These are phyloP conservation scores for Diutina scorzettiae DNA, from an alignment of 1,139 yeast species.

Conservation along the genomic window DNA sequence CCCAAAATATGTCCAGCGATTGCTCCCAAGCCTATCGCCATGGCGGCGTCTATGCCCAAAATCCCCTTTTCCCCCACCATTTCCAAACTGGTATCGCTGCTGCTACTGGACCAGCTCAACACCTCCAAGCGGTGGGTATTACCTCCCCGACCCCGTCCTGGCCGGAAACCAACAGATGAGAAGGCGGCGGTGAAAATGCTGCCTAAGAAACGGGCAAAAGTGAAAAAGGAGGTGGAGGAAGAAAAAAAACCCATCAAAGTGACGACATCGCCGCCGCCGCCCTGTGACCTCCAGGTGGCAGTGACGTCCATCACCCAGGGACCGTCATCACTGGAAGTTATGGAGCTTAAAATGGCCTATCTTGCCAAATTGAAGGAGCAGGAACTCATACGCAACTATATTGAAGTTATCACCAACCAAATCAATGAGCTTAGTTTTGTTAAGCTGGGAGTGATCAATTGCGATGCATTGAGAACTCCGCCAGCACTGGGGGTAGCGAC, in stretches of 20 bases:
- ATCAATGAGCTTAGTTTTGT: constrained; percentile 35
- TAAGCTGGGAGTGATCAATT: constrained; percentile 35
- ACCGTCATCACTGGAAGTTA: background rate
- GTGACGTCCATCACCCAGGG: background rate
- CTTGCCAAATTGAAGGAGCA: constrained; percentile 32
- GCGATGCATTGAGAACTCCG: constrained; percentile 26
- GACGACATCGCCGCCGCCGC: background rate
- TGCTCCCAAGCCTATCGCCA: constrained; percentile 2
- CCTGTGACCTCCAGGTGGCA: background rate
- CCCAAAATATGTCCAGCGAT: constrained; percentile 6
- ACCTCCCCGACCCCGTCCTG: constrained; percentile 57
- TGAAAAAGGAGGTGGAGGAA: constrained; percentile 4
- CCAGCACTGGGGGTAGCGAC: constrained; percentile 7
- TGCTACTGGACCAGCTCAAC: constrained; percentile 14
- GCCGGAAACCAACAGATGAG: constrained; percentile 30
- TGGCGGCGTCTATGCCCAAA: constrained; percentile 3
- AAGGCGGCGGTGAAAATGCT: constrained; percentile 6
- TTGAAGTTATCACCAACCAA: constrained; percentile 32
- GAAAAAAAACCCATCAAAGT: background rate
- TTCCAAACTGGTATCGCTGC: constrained; percentile 1
- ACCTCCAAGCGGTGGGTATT: constrained; percentile 52
- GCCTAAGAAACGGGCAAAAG: constrained; percentile 6
- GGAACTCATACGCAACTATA: constrained; percentile 31
- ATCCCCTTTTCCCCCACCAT: constrained; percentile 1
- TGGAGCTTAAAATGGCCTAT: constrained; percentile 14